phyloP scores from a whole-genome alignment of 176 grass and related monocot genomes.

The Hyparrhenia diplandra region DNA sequence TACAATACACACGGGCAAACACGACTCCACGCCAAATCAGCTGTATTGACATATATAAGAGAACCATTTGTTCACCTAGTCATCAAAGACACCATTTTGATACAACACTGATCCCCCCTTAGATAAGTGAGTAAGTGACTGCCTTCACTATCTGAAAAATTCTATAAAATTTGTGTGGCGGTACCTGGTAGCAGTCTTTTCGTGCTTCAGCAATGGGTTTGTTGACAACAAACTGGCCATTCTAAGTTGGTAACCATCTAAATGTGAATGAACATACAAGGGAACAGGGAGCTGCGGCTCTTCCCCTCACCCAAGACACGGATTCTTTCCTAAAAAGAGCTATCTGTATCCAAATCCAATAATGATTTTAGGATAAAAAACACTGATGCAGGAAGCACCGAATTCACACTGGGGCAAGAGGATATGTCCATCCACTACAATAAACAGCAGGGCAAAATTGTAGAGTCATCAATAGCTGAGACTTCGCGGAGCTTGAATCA shows the following conservation, averaged over 20 bases:
- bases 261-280: not conserved
- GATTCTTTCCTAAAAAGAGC: no score
- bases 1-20: not conserved
- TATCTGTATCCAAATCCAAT: no score
- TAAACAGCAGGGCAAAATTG: not conserved
- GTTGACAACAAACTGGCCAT: not conserved
- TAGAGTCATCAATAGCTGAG: not conserved
- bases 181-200: not conserved
- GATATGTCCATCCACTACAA: not conserved
- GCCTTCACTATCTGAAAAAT: not conserved
- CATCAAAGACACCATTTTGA: not conserved
- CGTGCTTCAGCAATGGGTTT: not conserved
- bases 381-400: no score
- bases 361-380: no score
- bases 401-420: no score
- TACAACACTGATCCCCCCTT: not conserved
- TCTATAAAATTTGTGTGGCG: not conserved
- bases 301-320: no score
- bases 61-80: not conserved
- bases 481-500: not conserved
- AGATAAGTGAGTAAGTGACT: not conserved
- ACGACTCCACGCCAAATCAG: not conserved
- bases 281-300: no score
- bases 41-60: not conserved
- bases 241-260: not conserved